phyloP scores from a whole-genome alignment of 495 filamentous ascomycete species.

The Talaromyces adpressus region DNA sequence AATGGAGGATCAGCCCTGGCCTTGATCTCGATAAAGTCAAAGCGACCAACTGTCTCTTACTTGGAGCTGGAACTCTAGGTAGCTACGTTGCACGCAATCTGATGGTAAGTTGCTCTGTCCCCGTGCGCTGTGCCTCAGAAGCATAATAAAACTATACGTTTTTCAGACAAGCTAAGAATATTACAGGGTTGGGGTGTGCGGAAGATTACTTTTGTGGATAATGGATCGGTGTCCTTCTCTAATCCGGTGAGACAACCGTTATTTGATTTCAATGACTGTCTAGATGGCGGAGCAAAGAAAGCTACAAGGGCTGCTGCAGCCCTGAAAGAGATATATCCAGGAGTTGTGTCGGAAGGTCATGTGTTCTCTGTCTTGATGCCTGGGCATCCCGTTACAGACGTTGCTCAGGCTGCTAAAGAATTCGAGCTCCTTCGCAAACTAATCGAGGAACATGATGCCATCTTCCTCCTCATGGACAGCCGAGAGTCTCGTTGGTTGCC shows the following conservation, averaged over 20 bases:
- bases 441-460: constrained; percentile 81
- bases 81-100: constrained; percentile 87
- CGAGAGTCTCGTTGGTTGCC: constrained; percentile 92
- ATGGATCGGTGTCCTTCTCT: constrained; percentile 91
- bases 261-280: constrained; percentile 83
- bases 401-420: constrained; percentile 56
- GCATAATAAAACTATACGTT: neutral
- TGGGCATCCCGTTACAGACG: constrained; percentile 77
- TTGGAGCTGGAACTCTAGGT: constrained; percentile 93
- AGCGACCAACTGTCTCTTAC: constrained; percentile 80
- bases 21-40: constrained; percentile 86
- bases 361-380: constrained; percentile 88
- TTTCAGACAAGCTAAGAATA: neutral
- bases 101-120: constrained; percentile 40
- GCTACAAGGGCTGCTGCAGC: constrained; percentile 75
- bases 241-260: constrained; percentile 94
- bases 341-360: constrained; percentile 72
- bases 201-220: constrained; percentile 94
- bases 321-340: constrained; percentile 81
- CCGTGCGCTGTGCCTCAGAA: neutral
- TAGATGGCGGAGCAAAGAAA: constrained; percentile 79
- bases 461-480: constrained; percentile 96
- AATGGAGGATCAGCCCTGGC: constrained; percentile 89
- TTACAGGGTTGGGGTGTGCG: constrained; percentile 84
- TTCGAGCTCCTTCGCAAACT: constrained; percentile 68